Percentiles rank a stretch among this genome's conserved stretches.
Evolutionary conservation across 495 filamentous ascomycete genomes (phyloP).

Genomic region (Cenococcum geophilum): DNA sequence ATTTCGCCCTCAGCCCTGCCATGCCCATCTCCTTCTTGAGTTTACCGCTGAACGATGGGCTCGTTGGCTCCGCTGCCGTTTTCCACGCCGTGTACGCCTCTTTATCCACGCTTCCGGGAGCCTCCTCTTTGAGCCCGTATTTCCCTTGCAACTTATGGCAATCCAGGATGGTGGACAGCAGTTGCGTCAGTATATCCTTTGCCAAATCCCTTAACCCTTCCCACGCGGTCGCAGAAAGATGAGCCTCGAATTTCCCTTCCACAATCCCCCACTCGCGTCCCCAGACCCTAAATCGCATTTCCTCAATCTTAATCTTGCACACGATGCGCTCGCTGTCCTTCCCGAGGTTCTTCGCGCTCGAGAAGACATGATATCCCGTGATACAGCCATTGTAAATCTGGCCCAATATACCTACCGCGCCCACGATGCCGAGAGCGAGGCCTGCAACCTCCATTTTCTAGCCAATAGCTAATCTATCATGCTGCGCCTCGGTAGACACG

Average conservation of each 20-base stretch:
- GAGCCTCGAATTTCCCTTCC: conserved; percentile 36
- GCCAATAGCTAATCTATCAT: neutral
- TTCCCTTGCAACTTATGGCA: conserved; percentile 38
- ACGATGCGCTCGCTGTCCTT: conserved; percentile 36
- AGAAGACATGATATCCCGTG: conserved; percentile 38
- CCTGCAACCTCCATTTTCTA: conserved; percentile 25
- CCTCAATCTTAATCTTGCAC: conserved; percentile 41
- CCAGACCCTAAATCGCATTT: conserved; percentile 38
- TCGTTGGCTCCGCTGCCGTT: conserved; percentile 1
- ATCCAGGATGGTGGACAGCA: conserved; percentile 38
- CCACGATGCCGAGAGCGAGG: conserved; percentile 24
- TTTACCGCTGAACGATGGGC: neutral
- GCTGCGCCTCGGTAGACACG: too few relatives aligned
- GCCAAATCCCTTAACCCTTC: conserved; percentile 33
- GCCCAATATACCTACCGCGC: conserved; percentile 30
- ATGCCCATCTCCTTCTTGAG: conserved; percentile 9
- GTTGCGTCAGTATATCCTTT: conserved; percentile 32
- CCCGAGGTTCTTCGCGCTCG: conserved; percentile 33
- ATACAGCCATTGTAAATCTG: conserved; percentile 37
- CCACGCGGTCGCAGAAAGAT: conserved; percentile 25
- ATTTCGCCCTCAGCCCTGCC: conserved; percentile 30
- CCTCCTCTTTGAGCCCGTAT: conserved; percentile 36
- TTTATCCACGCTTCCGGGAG: conserved; percentile 20
- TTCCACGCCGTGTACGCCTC: conserved; percentile 13
- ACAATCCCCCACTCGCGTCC: conserved; percentile 40